Evolutionary conservation across 139 green algal genomes (phyloP), one percentile per base, ranked within the genome.

Genomic region (Zygnema cylindricum): DNA sequence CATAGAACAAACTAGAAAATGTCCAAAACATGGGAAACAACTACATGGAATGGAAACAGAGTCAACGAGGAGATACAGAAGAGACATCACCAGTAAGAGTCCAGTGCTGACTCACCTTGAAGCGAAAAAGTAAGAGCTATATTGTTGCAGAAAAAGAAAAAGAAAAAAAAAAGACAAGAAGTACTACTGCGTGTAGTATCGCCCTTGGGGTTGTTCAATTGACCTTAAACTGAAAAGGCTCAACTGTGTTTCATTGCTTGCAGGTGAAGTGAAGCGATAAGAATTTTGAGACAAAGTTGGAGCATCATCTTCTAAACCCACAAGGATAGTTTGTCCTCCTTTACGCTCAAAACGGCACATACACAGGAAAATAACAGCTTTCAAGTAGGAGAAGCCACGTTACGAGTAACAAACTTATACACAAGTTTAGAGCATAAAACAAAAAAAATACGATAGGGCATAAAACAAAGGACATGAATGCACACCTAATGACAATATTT

Each of bases 401-500:
- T n/a, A n/a, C n/a, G n/a, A n/a, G n/a, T n/a, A n/a, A n/a, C n/a
- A n/a, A n/a, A n/a, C n/a, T n/a, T n/a, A n/a, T n/a, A n/a, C n/a
- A n/a, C n/a, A n/a, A n/a, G n/a, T n/a, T n/a, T n/a, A 16, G 16
- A 16, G 7, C 16, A 63, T 63, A 7, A 63, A 63, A 63, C 16
- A 63, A 63, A 7, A 7, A 63, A 63, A 63, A 63, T 63, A 63
- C 7, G 16, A 63, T 63, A 63, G 49, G 16, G 16, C 49, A 7
- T 63, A 63, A 7, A 63, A 63, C 49, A 63, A 63, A 1, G 35
- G 0, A 40, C 43, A 85, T 2, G 1, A 76, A 42, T 11, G 11
- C 81, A 33, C 81, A 87, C 81, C n/a, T 38, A 69, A 87, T 87
- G 81, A 87, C 43, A 2, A 87, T 3, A n/a, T 63, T 40, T 32